Percentiles rank a stretch among this genome's conserved stretches.
Conservation (phyloP, 192 early-diverging fungal genomes). For the Linnemannia hyalina region DNA sequence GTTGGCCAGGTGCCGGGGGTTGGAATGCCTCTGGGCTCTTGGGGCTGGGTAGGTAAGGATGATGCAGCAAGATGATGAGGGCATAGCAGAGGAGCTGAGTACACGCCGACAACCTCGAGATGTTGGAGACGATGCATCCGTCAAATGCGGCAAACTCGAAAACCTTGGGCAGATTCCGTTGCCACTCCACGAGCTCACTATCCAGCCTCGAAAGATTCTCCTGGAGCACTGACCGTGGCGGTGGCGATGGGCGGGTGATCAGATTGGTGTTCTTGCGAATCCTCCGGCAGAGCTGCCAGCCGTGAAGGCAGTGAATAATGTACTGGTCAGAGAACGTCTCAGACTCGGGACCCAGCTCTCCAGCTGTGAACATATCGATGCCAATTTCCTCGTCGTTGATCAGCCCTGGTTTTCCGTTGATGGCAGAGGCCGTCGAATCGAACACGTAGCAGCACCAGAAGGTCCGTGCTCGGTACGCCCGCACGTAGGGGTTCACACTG, state of each 20-base stretch:
- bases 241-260: slow-evolving; percentile 23
- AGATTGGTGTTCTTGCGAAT: slow-evolving; percentile 53
- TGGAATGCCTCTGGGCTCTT: slow-evolving; percentile 47
- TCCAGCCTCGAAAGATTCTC: slow-evolving; percentile 43
- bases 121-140: slow-evolving; percentile 37
- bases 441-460: slow-evolving; percentile 55
- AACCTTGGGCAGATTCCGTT: slow-evolving; percentile 27
- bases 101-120: slow-evolving; percentile 22
- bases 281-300: slow-evolving; percentile 46
- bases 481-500: slow-evolving; percentile 12
- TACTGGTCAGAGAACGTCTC: slow-evolving; percentile 52
- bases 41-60: slow-evolving; percentile 50
- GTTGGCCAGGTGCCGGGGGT: slow-evolving; percentile 13
- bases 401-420: slow-evolving; percentile 40
- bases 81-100: slow-evolving; percentile 49
- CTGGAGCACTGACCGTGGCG: slow-evolving; percentile 19
- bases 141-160: slow-evolving; percentile 20
- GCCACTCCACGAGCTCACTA: slow-evolving; percentile 48
- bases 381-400: slow-evolving; percentile 50
- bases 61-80: slow-evolving; percentile 47
- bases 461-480: slow-evolving; percentile 40
- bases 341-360: slow-evolving; percentile 41
- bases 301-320: slow-evolving; percentile 43
- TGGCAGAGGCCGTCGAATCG: slow-evolving; percentile 48
- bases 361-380: slow-evolving; percentile 37